Base-by-base conservation (phyloP, 2,329 filamentous ascomycete genomes). In the Trichoderma endophyticum region DNA sequence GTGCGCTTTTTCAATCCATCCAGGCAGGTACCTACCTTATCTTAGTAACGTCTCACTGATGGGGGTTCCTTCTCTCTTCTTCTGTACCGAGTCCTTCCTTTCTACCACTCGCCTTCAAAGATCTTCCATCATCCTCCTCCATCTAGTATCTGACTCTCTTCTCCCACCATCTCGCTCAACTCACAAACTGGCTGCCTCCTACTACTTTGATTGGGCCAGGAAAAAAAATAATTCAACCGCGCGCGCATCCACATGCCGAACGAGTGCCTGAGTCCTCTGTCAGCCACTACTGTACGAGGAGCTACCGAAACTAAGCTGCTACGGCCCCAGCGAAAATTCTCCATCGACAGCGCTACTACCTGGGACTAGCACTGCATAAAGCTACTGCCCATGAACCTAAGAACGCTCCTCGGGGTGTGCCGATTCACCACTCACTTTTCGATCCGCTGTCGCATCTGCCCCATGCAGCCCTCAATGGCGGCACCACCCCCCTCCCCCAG, bases 381-480 rank as follows among this genome's bases (percentile, higher is more conserved):
- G 57, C 39, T 69, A 60, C 65, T 54, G 57, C 39, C 60, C 48
- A 51, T 36, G 36, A n/a, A 36, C 66, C 43, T 70, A 70, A 61
- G 39, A 70, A 43, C 57, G 67, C 67, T 70, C 67, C 67, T 70
- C 8, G 71, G 71, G 71, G 71, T 73, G 68, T 73, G 68, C 70
- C 71, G 71, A 73, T 73, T 66, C 71, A 73, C 67, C 68, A 64
- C 68, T 71, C 36, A 73, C 68, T 64, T 66, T 67, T 68, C 71
- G 71, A 73, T 73, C 71, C 34, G 59, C 63, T 62, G 71, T 72
- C 71, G 67, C 61, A 72, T 72, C 71, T 71, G 59, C 71, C 71
- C 67, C 71, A 70, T 71, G 60, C 61, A 68, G 60, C 43, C 70
- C 32, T 54, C 56, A 71, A 67, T 67, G 56, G 70, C 34, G 56